These are phyloP conservation scores for Stemphylium vesicarium DNA, from an alignment of 2,329 filamentous ascomycete genomes.

Conservation along the genomic window DNA sequence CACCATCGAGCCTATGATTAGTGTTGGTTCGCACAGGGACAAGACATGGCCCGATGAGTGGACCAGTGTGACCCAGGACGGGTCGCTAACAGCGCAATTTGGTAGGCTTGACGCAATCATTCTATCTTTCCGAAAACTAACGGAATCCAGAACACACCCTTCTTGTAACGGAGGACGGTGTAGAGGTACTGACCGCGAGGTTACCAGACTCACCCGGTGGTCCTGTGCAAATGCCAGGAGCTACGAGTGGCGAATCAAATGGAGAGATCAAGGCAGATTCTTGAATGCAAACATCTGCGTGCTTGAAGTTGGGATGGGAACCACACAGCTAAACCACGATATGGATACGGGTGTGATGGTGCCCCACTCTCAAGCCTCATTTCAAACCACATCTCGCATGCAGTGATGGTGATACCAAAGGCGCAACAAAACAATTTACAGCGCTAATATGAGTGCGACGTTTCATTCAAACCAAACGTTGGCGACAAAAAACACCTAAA, in stretches of 20 bases:
- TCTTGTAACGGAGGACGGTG: conserved; percentile 80
- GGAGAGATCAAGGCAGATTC: conserved; percentile 31
- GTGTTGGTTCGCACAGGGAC: conserved; percentile 86
- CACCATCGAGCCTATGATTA: conserved; percentile 99
- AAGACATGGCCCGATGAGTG: conserved; percentile 99
- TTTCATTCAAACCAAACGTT: neutral
- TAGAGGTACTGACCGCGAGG: conserved; percentile 80
- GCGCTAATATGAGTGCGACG: neutral
- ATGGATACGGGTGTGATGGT: neutral
- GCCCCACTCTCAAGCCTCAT: neutral
- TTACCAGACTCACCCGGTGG: conserved; percentile 77
- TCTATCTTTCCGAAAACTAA: conserved; percentile 16
- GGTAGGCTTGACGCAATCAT: conserved; percentile 58
- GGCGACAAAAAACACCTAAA: neutral
- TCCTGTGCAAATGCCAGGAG: conserved; percentile 64
- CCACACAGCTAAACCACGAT: neutral
- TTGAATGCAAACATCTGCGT: conserved; percentile 3
- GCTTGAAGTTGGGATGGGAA: neutral
- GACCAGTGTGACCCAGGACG: conserved; percentile 93
- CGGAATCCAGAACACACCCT: conserved; percentile 73
- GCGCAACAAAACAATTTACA: neutral
- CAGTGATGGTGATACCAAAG: neutral
- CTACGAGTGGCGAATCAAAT: conserved; percentile 25
- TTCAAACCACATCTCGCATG: neutral
- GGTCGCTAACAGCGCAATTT: conserved; percentile 90